Base-by-base conservation (phyloP, 2,329 filamentous ascomycete species). In the Paraphaeosphaeria sporulosa region DNA sequence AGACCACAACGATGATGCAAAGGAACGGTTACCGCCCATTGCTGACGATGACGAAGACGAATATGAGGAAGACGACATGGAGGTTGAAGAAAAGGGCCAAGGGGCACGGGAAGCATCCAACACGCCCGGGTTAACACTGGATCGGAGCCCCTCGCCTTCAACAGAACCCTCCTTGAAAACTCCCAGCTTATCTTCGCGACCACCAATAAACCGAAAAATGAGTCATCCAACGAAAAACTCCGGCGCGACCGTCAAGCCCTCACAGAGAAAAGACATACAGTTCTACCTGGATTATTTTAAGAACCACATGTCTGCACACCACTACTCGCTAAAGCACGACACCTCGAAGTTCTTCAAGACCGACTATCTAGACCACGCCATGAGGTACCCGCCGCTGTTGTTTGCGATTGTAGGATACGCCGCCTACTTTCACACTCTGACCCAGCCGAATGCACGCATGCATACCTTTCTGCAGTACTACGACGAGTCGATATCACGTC, bases 391-490 rank as follows among this genome's bases (percentile, higher is more conserved):
- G 62, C 88, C 94, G 7, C 82, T 98, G 12, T 84, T 97, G 5
- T 93, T 97, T 74, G 93, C 94, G 0, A 81, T 97, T 4, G 91
- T 94, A 10, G 93, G 91, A 0, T 98, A 97, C 74, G 86, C 94
- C 12, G 92, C 94, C 0, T 98, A 97, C 71, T 93, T 96, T 67
- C 86, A 90, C 66, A 91, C 91, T 1, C 76, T 97, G 51, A 84
- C 85, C 42, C 87, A 89, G 51, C 87, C 90, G 0, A 82, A 89
- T 51, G 92, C 91, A 23, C 89, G 89, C 65, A 88, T 98, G 27
- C 86, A 90, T 62, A 89, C 90, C 55, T 98, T 98, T 69, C 82
- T 98, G 30, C 87, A 89, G 59, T 97, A 96, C 72, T 97, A 98
- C 81, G 94, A 97, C 77, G 90, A 88, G 73, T 94, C 94, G 10